Conservation (phyloP, 1,139 yeast genomes). For the Saccharomycopsis crataegensis region DNA sequence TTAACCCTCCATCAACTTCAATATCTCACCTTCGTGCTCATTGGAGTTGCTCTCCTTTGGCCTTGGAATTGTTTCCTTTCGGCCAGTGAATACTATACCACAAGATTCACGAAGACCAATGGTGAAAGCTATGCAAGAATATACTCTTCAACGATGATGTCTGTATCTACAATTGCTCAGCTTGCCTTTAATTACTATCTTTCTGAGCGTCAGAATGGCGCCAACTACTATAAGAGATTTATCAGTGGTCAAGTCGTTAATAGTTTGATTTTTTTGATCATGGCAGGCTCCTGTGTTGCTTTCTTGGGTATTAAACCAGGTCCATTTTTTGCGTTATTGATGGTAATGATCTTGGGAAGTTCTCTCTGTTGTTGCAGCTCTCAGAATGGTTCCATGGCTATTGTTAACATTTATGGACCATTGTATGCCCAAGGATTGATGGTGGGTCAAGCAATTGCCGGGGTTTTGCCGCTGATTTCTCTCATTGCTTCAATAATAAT, state of each 20-base stretch:
- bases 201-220: conserved; percentile 64
- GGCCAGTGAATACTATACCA: conserved; percentile 75
- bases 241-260: conserved; percentile 53
- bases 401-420: conserved; percentile 72
- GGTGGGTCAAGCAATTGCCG: conserved; percentile 94
- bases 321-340: conserved; percentile 40
- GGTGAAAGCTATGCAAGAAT: conserved; percentile 40
- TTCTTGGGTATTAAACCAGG: conserved; percentile 36
- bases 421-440: conserved; percentile 79
- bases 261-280: conserved; percentile 41
- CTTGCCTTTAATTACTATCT: conserved; percentile 52
- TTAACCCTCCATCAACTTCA: conserved; percentile 28
- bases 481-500: conserved; percentile 53
- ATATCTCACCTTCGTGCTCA: conserved; percentile 56
- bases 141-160: conserved; percentile 85
- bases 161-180: conserved; percentile 70
- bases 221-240: conserved; percentile 53
- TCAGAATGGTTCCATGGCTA: conserved; percentile 88
- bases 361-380: conserved; percentile 65
- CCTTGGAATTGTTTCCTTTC: conserved; percentile 94
- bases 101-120: conserved; percentile 44
- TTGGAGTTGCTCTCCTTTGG: conserved; percentile 81
- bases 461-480: conserved; percentile 80
- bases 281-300: conserved; percentile 42
- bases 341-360: conserved; percentile 51